Percentiles rank a stretch among this genome's conserved stretches.
Conservation (phyloP, 208 protist species). For the Trypanosoma avium region DNA sequence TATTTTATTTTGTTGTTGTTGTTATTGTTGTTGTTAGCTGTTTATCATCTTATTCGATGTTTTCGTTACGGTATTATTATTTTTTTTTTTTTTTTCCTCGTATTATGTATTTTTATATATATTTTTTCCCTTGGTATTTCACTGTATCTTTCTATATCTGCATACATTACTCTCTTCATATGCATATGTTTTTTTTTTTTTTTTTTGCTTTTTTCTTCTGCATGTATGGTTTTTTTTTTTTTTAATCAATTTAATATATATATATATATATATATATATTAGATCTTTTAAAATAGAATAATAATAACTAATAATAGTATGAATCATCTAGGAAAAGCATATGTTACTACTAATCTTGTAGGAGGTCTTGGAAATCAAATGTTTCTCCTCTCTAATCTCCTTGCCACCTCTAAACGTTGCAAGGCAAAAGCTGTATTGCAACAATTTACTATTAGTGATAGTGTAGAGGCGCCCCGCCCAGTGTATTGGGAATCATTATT, state of each 20-base stretch:
- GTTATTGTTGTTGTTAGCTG: no score
- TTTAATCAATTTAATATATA: no score
- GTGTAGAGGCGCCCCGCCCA: conserved; percentile 63
- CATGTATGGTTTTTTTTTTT: no score
- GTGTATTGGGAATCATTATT: conserved; percentile 84
- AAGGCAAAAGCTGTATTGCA: conserved; percentile 42
- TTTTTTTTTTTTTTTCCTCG: no score
- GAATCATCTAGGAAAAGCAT: conserved; percentile 2
- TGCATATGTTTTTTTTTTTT: background rate
- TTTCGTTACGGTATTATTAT: no score
- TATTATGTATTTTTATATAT: conserved; percentile 1
- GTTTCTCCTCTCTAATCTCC: conserved; percentile 79
- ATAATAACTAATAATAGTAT: no score
- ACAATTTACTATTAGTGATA: conserved; percentile 51
- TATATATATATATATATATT: no score
- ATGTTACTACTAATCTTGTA: conserved; percentile 78
- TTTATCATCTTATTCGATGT: no score
- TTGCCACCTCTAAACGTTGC: conserved; percentile 63
- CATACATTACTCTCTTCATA: background rate
- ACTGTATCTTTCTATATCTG: background rate
- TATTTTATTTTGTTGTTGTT: conserved; percentile 9
- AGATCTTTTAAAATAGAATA: no score
- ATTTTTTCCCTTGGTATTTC: background rate
- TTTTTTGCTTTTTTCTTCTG: background rate
- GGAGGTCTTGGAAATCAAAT: conserved; percentile 87